Evolutionary conservation across 2,329 filamentous ascomycete genomes (phyloP), one percentile per base, ranked within the genome.

Genomic region (Fusarium tanahbumbuense): DNA sequence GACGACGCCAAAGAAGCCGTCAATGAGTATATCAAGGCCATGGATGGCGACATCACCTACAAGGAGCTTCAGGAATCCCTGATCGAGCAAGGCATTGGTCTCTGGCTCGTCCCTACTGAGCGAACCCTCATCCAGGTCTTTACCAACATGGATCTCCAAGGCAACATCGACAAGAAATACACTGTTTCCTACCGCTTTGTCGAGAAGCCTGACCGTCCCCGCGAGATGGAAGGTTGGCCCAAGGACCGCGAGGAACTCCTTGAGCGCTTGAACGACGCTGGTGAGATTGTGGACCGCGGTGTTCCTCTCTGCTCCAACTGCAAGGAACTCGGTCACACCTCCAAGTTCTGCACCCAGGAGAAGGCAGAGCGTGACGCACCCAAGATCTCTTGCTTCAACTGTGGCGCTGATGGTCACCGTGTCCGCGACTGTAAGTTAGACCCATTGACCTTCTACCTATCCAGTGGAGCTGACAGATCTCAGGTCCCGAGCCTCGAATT

Each of bases 121-220:
- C 86, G 87, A 69, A 80, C 86, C 34, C 77, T 84, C 8, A 78
- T 91, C 1, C 75, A 80, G 2, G 88, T 88, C 8, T 85, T 89
- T 70, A 92, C 89, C 64, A 90, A 91, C 78, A 91, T 93, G 87
- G 90, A 93, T 68, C 81, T 92, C 3, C 90, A 93, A 74, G 91
- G 91, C 8, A 87, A 91, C 65, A 81, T 91, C 22, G 85, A 86
- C 60, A 89, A 89, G 78, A 89, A 89, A 76, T 92, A 86, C 72
- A 86, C 85, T 1, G 82, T 93, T 52, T 87, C 87, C 0, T 89
- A 90, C 75, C 87, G 91, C 50, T 88, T 89, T 71, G 84, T 83
- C 3, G 78, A 84, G 32, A 87, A 87, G 69, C 86, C 90, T 0
- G 78, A 81, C 22, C 86, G 89, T 5, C 87, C 87, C 30, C 86